Evolutionary conservation across 164 flowering plant species (phyloP).

Genomic region (Cinnamomum chago): DNA sequence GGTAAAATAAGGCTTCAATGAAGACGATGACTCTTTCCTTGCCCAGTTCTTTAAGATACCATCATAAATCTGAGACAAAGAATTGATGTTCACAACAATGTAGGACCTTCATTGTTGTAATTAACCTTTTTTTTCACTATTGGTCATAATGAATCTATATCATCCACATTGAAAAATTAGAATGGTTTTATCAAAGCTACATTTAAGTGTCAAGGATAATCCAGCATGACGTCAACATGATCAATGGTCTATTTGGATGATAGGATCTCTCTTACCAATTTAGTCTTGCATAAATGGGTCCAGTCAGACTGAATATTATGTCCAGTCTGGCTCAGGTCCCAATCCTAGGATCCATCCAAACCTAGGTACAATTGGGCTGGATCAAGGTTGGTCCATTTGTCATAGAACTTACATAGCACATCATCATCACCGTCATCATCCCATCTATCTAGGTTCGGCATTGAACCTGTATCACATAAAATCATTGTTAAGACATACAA

Average conservation of each 20-base stretch:
- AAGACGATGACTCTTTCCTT: no score
- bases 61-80: no score
- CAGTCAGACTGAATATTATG: neutral
- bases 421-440: neutral
- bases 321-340: neutral
- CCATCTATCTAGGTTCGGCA: no score
- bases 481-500: no score
- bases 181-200: neutral
- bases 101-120: neutral
- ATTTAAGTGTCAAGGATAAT: neutral
- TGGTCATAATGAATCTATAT: neutral
- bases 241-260: neutral
- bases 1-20: no score
- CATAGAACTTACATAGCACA: neutral
- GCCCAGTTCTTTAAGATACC: no score
- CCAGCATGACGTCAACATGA: neutral
- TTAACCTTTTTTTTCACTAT: no score
- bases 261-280: no score
- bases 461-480: no score
- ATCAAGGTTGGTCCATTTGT: neutral
- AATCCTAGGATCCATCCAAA: neutral
- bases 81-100: neutral
- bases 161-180: neutral
- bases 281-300: neutral
- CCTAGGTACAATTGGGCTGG: neutral